Evolutionary conservation across 208 protist genomes (phyloP).

Genomic region (Acanthamoeba lenticulata): DNA sequence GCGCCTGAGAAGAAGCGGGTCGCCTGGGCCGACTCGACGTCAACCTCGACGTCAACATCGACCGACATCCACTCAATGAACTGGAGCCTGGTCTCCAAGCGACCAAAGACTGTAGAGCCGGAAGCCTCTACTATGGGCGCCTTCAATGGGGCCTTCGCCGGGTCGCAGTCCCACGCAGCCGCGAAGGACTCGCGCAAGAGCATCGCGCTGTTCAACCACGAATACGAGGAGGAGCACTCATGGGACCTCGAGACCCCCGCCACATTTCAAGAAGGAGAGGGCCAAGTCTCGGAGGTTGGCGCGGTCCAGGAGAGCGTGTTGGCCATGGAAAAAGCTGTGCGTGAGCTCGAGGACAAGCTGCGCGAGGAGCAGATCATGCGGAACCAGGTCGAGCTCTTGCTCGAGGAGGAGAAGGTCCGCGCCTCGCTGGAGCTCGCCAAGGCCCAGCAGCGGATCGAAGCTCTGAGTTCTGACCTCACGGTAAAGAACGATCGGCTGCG

Average conservation of each 20-base stretch:
- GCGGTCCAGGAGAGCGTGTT: not conserved
- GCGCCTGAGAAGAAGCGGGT: constrained; percentile 20
- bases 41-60: not conserved
- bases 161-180: not conserved
- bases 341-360: not conserved
- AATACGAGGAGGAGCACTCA: constrained; percentile 22
- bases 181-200: constrained; percentile 13
- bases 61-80: constrained; percentile 11
- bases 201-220: constrained; percentile 10
- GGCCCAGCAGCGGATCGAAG: not conserved
- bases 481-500: not conserved
- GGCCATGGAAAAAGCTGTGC: not conserved
- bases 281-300: not conserved
- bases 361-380: constrained; percentile 10
- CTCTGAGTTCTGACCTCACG: not conserved
- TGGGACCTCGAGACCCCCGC: not conserved
- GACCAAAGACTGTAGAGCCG: not conserved
- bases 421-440: not conserved
- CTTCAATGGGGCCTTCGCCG: too few species aligned
- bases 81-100: constrained; percentile 24
- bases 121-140: too few species aligned
- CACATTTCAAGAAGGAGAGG: not conserved
- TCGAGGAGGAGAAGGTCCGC: constrained; percentile 10
- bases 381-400: not conserved
- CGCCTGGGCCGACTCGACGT: not conserved